Evolutionary conservation across 441 rosid species (phyloP), one percentile per base, ranked within the genome.

Genomic region (Daphne laureola): DNA sequence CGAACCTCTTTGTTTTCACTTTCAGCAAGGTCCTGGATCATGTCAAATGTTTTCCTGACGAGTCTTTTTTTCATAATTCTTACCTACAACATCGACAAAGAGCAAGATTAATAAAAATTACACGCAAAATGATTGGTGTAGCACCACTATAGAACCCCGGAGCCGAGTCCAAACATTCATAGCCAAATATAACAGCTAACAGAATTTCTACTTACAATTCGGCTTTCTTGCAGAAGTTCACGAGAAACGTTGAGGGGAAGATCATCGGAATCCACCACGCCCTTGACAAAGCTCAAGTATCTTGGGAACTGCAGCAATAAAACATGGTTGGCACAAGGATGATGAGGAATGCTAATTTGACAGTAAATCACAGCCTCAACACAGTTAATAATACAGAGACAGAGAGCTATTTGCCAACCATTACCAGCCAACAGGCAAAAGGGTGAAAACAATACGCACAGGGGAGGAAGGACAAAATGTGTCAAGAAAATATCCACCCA

Each of bases 21-120:
- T 41, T 85, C 90, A 47, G 92, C 69, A 55, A 94, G 72, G 35
- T 90, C 97, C 72, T 85, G 97, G 51, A 93, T 85, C 97, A 93
- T 90, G 78, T 90, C 99, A 49, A 90, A 93, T 4, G 99, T 69
- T 68, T 93, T 93, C 64, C 96, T 80, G 25, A 93, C 96, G 26
- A 93, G 94, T 69, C 99, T 79, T 84, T 93, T 93, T 61, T 96
- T 90, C 97, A 93, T 93, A 67, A 93, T 90, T 64, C 97, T 80
- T 15, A 81, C 90, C 87, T 83, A 65, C 61, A 52, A 51, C 51
- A 15, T 27, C 14, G 42, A 48, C 35, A 43, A 18, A 43, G 47
- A 31, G 48, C 25, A 21, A 21, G 12, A 46, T 46, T 21, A 31
- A 43, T 5, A 14, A 54, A 51, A 8, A 17, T 1, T 45, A 12